phyloP scores from a whole-genome alignment of 257 asterid species.

The Galeopsis tetrahit region DNA sequence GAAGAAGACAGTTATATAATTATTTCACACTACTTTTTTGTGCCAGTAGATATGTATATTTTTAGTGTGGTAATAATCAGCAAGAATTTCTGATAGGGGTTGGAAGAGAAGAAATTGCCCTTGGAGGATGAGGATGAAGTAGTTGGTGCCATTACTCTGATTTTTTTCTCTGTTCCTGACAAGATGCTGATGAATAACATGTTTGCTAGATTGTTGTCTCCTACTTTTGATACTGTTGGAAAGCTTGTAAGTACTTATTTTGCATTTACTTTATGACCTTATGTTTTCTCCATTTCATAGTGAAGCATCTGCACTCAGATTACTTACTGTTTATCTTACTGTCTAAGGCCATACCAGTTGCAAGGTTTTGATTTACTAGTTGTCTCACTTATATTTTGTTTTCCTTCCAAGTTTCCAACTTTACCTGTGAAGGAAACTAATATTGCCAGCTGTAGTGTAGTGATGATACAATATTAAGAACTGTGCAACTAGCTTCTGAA shows the following conservation, averaged over 20 bases:
- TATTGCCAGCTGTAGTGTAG: neutral
- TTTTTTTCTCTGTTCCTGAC: slow-evolving; percentile 75
- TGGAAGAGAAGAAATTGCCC: slow-evolving; percentile 72
- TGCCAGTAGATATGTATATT: neutral
- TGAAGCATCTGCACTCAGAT: slow-evolving; percentile 23
- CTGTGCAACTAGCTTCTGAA: neutral
- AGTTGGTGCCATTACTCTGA: slow-evolving; percentile 67
- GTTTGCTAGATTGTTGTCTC: slow-evolving; percentile 69
- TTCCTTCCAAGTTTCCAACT: neutral
- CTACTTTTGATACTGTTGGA: slow-evolving; percentile 68
- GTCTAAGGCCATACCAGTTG: slow-evolving; percentile 23
- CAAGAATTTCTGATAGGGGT: slow-evolving; percentile 55
- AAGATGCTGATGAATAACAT: slow-evolving; percentile 72
- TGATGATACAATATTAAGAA: neutral
- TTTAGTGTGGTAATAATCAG: slow-evolving; percentile 36
- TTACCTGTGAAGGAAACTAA: slow-evolving; percentile 12
- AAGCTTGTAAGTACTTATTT: slow-evolving; percentile 66
- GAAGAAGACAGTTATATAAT: neutral
- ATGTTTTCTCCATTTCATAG: slow-evolving; percentile 21
- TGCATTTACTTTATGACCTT: slow-evolving; percentile 23
- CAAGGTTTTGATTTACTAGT: slow-evolving; percentile 5
- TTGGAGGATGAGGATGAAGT: slow-evolving; percentile 87
- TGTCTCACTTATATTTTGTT: neutral
- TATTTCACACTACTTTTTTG: slow-evolving; percentile 1
- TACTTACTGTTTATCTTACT: slow-evolving; percentile 9